Evolutionary conservation across 768 basidiomycete species (phyloP).

Genomic region (Roridomyces roridus): DNA sequence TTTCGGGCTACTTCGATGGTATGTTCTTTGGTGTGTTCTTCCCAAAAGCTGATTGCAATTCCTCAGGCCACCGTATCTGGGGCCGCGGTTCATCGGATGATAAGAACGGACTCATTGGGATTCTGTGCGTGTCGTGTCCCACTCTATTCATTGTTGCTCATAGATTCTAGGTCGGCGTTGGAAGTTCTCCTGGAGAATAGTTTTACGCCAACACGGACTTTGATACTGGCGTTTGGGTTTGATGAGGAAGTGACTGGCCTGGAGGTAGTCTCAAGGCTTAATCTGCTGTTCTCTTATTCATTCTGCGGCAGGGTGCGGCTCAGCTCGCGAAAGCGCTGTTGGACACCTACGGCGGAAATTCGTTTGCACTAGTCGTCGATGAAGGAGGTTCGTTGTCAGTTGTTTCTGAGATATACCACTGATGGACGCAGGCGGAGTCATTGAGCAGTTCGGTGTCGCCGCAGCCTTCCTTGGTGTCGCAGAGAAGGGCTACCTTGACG

Average conservation of each 20-base stretch:
- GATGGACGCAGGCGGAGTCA: slow-evolving; percentile 20
- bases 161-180: slow-evolving; percentile 16
- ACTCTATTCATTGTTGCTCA: not conserved
- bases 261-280: slow-evolving; percentile 28
- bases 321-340: slow-evolving; percentile 44
- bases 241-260: slow-evolving; percentile 56
- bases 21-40: slow-evolving; percentile 10
- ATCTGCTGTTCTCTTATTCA: not conserved
- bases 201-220: slow-evolving; percentile 28
- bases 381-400: slow-evolving; percentile 48
- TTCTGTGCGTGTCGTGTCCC: slow-evolving; percentile 32
- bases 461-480: slow-evolving; percentile 51
- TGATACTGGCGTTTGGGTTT: slow-evolving; percentile 43
- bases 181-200: slow-evolving; percentile 20
- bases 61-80: slow-evolving; percentile 47
- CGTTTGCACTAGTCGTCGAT: slow-evolving; percentile 67
- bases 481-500: slow-evolving; percentile 56
- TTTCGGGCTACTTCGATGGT: slow-evolving; percentile 63
- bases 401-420: not conserved
- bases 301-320: slow-evolving; percentile 43
- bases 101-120: slow-evolving; percentile 42
- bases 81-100: slow-evolving; percentile 58
- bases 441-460: slow-evolving; percentile 37
- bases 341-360: slow-evolving; percentile 57
- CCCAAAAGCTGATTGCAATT: not conserved